Base-by-base conservation (phyloP, 306 rosid species). In the Vachellia collinsii region DNA sequence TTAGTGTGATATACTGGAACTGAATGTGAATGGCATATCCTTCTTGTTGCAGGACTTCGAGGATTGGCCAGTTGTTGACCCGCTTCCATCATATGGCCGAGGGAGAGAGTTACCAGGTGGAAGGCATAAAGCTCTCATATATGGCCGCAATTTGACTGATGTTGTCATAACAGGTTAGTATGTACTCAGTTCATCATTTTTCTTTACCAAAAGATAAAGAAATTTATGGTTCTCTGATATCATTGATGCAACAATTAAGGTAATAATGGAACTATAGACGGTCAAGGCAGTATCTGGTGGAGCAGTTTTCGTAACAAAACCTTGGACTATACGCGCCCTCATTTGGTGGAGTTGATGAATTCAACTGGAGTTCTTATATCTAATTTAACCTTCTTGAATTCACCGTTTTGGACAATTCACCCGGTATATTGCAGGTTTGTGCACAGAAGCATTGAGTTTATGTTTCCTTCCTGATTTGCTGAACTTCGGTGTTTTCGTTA, bases 341-440 rank as follows among this genome's bases (percentile, higher is more conserved):
- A 89, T 89, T 84, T 92, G 89, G 89, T 92, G 64, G 95, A 92
- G 83, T 76, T 92, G 86, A 88, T 91, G 83, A 88, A 92, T 82
- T 90, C 97, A 53, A 85, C 89, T 1, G 90, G 85, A 39, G 78
- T 92, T 77, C 88, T 91, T 77, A 90, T 92, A 81, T 89, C 97
- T 53, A 89, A 92, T 85, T 80, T 92, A 79, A 91, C 93, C 79
- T 89, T 92, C 86, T 67, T 85, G 80, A 83, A 91, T 80, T 87
- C 97, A 73, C 97, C 97, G 67, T 92, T 92, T 84, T 90, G 97
- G 97, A 91, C 88, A 37, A 87, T 92, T 76, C 97, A 92, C 65
- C 97, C 93, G 4, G 93, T 89, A 70, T 92, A 92, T 85, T 92
- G 95, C 97, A 92, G 94, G 97, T 90, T 84, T 81, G 89, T 87